A percentile compares a stretch with the other conserved stretches of the same genome.
phyloP scores from a whole-genome alignment of 768 basidiomycete species.

The Calocera cornea region DNA sequence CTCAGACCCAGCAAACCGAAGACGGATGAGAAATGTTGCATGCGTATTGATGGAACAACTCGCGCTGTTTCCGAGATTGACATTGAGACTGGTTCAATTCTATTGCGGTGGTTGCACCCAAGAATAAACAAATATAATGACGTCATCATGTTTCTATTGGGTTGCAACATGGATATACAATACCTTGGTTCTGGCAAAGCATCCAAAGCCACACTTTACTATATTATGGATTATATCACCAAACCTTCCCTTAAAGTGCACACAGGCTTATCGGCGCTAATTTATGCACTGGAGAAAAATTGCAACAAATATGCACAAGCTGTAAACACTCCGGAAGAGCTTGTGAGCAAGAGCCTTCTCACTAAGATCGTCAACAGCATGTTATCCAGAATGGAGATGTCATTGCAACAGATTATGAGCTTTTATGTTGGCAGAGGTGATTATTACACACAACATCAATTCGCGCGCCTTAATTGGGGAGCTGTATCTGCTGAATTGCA shows the following conservation, averaged over 20 bases:
- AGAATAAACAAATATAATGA: conserved; percentile 34
- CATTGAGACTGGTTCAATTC: conserved; percentile 13
- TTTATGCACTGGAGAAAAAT: neutral
- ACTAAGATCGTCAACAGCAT: neutral
- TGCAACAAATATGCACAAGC: neutral
- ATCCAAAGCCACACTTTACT: conserved; percentile 33
- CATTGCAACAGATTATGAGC: conserved; percentile 27
- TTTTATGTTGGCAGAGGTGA: conserved; percentile 27
- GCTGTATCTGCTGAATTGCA: conserved; percentile 23
- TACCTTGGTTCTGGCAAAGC: conserved; percentile 30
- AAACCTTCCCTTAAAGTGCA: conserved; percentile 33
- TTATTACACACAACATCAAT: conserved; percentile 29
- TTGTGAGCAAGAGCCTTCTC: neutral
- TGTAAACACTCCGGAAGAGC: neutral
- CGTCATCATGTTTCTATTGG: conserved; percentile 26
- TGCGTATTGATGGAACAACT: neutral
- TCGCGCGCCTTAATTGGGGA: conserved; percentile 26
- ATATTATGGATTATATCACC: conserved; percentile 39
- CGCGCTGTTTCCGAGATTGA: conserved; percentile 18
- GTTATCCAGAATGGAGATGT: conserved; percentile 30
- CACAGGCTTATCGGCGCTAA: conserved; percentile 16
- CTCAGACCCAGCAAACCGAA: neutral
- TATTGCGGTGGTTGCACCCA: conserved; percentile 26
- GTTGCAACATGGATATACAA: conserved; percentile 38
- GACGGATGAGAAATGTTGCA: neutral